Conservation (phyloP, 305 asterid genomes). For the Andrographis paniculata region DNA sequence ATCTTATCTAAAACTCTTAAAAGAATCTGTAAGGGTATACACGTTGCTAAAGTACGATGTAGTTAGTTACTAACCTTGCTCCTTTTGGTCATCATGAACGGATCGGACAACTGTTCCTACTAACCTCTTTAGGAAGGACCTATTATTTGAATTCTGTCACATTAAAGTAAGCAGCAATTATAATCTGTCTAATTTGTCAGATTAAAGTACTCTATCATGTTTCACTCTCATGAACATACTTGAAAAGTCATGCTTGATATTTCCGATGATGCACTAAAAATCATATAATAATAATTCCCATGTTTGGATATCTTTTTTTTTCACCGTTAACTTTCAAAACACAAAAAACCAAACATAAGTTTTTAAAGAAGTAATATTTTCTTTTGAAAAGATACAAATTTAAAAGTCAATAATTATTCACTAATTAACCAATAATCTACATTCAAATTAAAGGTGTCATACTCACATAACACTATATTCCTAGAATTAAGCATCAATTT, state of each 20-base stretch:
- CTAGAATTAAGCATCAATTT: too few species aligned
- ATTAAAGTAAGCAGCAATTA: conserved; percentile 19
- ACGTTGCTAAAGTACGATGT: conserved; percentile 1
- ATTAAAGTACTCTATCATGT: neutral
- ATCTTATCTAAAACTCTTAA: too few species aligned
- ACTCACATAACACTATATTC: too few species aligned
- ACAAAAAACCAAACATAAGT: too few species aligned
- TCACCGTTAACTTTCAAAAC: too few species aligned
- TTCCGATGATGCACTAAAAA: conserved; percentile 7
- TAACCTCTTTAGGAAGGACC: conserved; percentile 76
- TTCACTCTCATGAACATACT: conserved; percentile 14
- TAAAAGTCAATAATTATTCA: too few species aligned
- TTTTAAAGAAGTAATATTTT: too few species aligned
- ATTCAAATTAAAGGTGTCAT: too few species aligned
- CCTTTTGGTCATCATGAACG: conserved; percentile 92
- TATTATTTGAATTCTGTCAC: conserved; percentile 62
- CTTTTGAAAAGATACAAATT: too few species aligned
- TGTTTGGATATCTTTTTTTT: too few species aligned
- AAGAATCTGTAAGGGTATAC: too few species aligned
- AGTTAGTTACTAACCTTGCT: conserved; percentile 57
- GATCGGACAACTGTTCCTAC: conserved; percentile 98
- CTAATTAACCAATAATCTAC: too few species aligned
- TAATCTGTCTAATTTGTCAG: neutral
- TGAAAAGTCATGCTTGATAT: conserved; percentile 9
- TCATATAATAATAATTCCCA: neutral